Base-by-base conservation (phyloP, 2,329 filamentous ascomycete genomes). In the Fusarium chuoi region DNA sequence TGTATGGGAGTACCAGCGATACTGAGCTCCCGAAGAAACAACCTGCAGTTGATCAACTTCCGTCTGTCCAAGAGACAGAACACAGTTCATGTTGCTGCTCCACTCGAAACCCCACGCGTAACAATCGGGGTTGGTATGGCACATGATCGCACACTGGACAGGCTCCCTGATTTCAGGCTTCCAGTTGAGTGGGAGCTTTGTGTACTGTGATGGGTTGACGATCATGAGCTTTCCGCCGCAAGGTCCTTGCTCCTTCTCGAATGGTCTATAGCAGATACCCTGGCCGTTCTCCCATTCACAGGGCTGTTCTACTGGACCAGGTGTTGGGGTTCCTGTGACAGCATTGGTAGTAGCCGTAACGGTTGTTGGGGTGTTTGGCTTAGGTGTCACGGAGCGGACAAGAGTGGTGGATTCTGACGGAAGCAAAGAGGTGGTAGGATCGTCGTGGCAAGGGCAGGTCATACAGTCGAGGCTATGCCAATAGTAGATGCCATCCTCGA, bases 401-500 rank as follows among this genome's bases (percentile, higher is more conserved):
- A 65, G 61, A 3, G 61, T 66, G 3, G 56, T 59, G 20, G 56
- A 28, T 13, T 51, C 42, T 15, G 20, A 0, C 9, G 56, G 24
- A 7, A 49, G 24, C 14, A 9, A 8, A 17, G 44, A 28, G 20
- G 17, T 38, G 4, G 24, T 42, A 22, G 38, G 8, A 7, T 57
- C 61, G 2, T 65, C 63, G 4, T 22, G 26, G 2, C 63, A 66
- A 20, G 63, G 63, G 39, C 63, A 66, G 14, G 26, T 26, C 63
- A 66, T 66, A 1, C 63, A 66, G 15, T 51, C 45, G 10, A 66
- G 41, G 45, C 46, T 51, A 26, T 66, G 63, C 63, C 61, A 66
- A 11, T 66, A 66, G 9, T 66, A 66, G 3, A 66, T 65, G 0
- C 61, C 63, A 24, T 57, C 15, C 17, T 30, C 63, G n/a, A 24